These are phyloP conservation scores for Diplodia intermedia DNA, from an alignment of 2,329 filamentous ascomycete genomes.

Conservation along the genomic window DNA sequence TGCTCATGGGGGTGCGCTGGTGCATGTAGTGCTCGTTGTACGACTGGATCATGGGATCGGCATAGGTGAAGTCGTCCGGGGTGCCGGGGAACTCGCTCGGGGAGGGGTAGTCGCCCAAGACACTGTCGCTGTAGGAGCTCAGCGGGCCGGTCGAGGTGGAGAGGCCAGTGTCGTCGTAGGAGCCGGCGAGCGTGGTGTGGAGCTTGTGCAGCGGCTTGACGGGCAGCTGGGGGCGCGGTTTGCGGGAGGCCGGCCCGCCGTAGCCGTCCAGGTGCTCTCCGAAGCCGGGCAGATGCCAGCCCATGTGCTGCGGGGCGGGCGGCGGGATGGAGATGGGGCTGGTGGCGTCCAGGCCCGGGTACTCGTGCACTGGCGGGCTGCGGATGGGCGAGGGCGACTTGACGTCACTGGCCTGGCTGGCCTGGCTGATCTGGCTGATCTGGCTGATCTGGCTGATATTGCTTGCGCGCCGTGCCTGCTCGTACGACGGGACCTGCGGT, in stretches of 20 bases:
- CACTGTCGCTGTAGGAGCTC: constrained; percentile 55
- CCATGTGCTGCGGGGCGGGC: constrained; percentile 44
- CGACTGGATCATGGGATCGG: constrained; percentile 47
- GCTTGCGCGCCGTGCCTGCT: constrained; percentile 10
- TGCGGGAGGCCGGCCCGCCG: constrained; percentile 45
- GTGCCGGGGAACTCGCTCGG: constrained; percentile 57
- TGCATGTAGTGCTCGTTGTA: constrained; percentile 45
- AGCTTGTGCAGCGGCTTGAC: constrained; percentile 52
- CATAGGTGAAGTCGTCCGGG: constrained; percentile 52
- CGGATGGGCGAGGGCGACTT: constrained; percentile 32
- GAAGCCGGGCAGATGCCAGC: constrained; percentile 49
- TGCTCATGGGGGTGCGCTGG: constrained; percentile 46
- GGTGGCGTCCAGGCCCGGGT: constrained; percentile 46
- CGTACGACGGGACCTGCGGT: not conserved
- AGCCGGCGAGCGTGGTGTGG: constrained; percentile 50
- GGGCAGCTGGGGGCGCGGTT: constrained; percentile 48
- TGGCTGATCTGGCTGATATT: constrained; percentile 19
- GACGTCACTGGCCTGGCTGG: constrained; percentile 2
- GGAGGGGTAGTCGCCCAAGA: constrained; percentile 51
- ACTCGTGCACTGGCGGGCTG: constrained; percentile 41
- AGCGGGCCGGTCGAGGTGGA: constrained; percentile 56
- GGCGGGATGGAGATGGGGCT: constrained; percentile 51
- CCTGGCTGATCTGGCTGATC: constrained; percentile 7
- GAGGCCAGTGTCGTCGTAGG: constrained; percentile 51
- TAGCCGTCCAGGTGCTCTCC: constrained; percentile 49